Percentiles rank a stretch among this genome's conserved stretches.
These are phyloP conservation scores for Linderina pennispora DNA, from an alignment of 192 early-diverging fungal species.

Conservation along the genomic window DNA sequence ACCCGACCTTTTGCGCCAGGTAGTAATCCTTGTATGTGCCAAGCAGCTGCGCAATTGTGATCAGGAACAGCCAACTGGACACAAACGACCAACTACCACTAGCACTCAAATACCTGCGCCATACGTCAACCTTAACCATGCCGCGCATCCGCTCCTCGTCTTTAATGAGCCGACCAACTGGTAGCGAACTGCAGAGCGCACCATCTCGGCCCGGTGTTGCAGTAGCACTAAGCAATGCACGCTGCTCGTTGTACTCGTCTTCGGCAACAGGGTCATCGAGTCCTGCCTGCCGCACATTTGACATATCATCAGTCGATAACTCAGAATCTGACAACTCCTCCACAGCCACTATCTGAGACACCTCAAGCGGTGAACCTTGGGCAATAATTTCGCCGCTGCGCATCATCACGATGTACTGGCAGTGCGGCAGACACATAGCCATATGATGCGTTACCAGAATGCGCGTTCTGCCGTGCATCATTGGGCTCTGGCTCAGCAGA, in stretches of 20 bases:
- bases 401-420: constrained; percentile 52
- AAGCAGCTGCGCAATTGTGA: constrained; percentile 43
- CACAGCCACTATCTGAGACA: too few relatives aligned
- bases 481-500: constrained; percentile 44
- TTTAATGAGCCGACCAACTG: constrained; percentile 56
- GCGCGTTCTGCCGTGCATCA: constrained; percentile 67
- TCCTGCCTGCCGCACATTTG: too few relatives aligned
- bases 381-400: constrained; percentile 43
- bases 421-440: constrained; percentile 52
- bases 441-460: constrained; percentile 87
- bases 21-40: constrained; percentile 53
- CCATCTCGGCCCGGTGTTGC: neutral
- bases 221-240: neutral
- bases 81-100: constrained; percentile 59
- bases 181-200: constrained; percentile 20
- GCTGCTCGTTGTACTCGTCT: neutral
- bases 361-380: constrained; percentile 6
- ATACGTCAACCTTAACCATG: constrained; percentile 59
- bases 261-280: neutral
- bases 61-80: constrained; percentile 43
- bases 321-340: too few relatives aligned
- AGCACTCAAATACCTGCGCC: constrained; percentile 63
- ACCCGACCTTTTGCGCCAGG: constrained; percentile 1
- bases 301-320: too few relatives aligned
- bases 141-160: constrained; percentile 77